Base-by-base conservation (phyloP, 331 rosid genomes). In the Phaseolus coccineus region DNA sequence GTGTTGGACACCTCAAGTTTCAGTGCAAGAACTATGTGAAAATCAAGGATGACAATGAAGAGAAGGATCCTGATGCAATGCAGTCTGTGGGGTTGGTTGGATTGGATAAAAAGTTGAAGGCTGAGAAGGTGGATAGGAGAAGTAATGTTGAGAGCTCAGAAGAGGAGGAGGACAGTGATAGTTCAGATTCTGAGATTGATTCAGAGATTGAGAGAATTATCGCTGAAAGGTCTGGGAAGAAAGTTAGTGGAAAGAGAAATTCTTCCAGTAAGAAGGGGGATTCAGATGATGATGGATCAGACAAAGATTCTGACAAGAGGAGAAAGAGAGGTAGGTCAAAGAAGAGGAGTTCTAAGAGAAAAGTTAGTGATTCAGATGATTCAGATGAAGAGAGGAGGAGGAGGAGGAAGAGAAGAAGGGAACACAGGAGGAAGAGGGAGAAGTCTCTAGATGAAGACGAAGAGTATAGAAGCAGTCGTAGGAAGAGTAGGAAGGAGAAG, bases 1-100 rank as follows among this genome's bases (percentile, higher is more conserved):
- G 97, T 83, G 98, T 92, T 81, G 98, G 98, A 53, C 98, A 94
- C 71, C 97, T 94, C 69, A 92, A 73, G 73, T 94, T 88, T 81
- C 97, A 94, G 80, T 94, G 98, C 81, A 91, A 96, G 90, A 94
- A 94, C 82, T 89, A 88, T 82, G 85, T 94, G 64, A 94, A 92
- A 79, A 58, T 87, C 39, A 94, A 87, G 89, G 94, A 92, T 69
- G 93, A 85, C 2, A 81, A 22, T 33, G 91, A 81, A 73, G 97
- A 89, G 84, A 94, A 88, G 85, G 97, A 91, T 73, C 52, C 66
- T 3, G 92, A 88, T 42, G 83, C 85, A 14, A 76, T 90, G 73
- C 88, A 86, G 80, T 82, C 87, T 62, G 89, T 85, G 46, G 83
- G 87, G 44, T 77, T 90, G 65, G 78, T 87, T 61, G 97, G 89